Evolutionary conservation across 2,329 filamentous ascomycete species (phyloP).

Genomic region (Sporothrix humicola): DNA sequence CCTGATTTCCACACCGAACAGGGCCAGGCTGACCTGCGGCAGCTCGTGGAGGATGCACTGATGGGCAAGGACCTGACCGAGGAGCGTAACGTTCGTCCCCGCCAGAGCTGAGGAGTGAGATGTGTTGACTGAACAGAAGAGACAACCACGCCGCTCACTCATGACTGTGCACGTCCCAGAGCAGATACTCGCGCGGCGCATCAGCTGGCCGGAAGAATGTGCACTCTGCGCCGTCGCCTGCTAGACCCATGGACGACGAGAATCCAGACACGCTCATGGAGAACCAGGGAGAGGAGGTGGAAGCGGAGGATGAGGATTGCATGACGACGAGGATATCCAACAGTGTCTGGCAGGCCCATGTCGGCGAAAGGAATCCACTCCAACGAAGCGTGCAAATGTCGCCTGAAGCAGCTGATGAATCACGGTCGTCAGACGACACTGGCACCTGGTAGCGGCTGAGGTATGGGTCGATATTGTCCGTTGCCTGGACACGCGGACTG

Average conservation of each 20-base stretch:
- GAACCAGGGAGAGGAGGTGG: slow-evolving; percentile 55
- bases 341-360: slow-evolving; percentile 58
- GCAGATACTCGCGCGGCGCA: slow-evolving; percentile 59
- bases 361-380: slow-evolving; percentile 62
- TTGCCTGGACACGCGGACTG: slow-evolving; percentile 65
- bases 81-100: slow-evolving; percentile 68
- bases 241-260: slow-evolving; percentile 52
- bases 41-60: slow-evolving; percentile 81
- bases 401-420: background rate
- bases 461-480: slow-evolving; percentile 69
- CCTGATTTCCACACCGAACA: slow-evolving; percentile 82
- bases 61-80: slow-evolving; percentile 67
- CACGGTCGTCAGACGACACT: slow-evolving; percentile 36
- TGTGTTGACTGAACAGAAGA: background rate
- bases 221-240: slow-evolving; percentile 55
- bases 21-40: slow-evolving; percentile 78
- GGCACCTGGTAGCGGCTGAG: slow-evolving; percentile 71
- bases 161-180: slow-evolving; percentile 63
- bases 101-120: slow-evolving; percentile 56
- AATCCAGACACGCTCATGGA: slow-evolving; percentile 60
- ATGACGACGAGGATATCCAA: slow-evolving; percentile 52
- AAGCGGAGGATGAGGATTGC: slow-evolving; percentile 46
- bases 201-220: slow-evolving; percentile 60
- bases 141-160: slow-evolving; percentile 42
- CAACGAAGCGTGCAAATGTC: slow-evolving; percentile 60